Percentiles rank a stretch among this genome's conserved stretches.
Conservation (phyloP, 257 asterid genomes). For the Fraxinus americana region DNA sequence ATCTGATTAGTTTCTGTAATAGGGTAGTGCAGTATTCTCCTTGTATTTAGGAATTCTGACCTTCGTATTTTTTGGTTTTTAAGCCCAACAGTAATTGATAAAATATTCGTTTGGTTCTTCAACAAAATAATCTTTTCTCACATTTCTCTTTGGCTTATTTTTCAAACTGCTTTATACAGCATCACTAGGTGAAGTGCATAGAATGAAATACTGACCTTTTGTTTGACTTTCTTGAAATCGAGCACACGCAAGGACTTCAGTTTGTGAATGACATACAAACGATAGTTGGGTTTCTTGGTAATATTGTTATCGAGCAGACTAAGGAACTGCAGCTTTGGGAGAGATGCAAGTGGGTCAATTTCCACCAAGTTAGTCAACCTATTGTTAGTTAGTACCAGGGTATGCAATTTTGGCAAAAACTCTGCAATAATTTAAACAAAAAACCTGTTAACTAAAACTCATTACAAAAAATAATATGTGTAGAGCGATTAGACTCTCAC, state of each 20-base stretch:
- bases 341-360: conserved; percentile 91
- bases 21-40: too few species aligned
- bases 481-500: conserved; percentile 33
- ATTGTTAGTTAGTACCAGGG: conserved; percentile 90
- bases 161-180: background rate
- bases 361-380: conserved; percentile 90
- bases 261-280: conserved; percentile 91
- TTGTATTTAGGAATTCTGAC: too few species aligned
- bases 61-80: too few species aligned
- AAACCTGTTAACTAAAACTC: conserved; percentile 1
- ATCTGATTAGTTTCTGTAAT: too few species aligned
- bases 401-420: conserved; percentile 86
- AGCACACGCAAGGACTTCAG: conserved; percentile 79
- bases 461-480: background rate
- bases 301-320: conserved; percentile 91
- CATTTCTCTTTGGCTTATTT: background rate
- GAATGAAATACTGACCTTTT: conserved; percentile 60
- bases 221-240: conserved; percentile 94
- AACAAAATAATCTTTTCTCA: too few species aligned
- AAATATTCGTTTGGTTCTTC: too few species aligned
- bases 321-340: conserved; percentile 84
- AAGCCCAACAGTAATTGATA: too few species aligned
- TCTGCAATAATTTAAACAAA: conserved; percentile 58
- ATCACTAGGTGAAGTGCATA: background rate
- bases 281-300: conserved; percentile 95